Conservation (phyloP, 2,329 filamentous ascomycete species). For the Aspergillus tubingensis region DNA sequence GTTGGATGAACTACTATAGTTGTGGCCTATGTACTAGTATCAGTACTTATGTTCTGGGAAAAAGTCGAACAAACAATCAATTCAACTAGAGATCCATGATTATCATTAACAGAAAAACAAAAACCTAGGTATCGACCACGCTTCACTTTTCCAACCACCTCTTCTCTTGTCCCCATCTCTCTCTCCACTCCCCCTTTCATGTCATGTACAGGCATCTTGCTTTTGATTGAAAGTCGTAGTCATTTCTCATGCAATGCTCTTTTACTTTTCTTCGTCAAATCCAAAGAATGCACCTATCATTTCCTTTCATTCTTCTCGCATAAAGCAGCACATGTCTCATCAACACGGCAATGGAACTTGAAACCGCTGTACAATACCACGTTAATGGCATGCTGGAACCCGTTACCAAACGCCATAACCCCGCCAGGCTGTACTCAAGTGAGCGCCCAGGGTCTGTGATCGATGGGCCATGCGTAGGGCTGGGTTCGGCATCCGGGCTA, state of each 20-base stretch:
- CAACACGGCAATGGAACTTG: background rate
- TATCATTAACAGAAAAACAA: slow-evolving; percentile 21
- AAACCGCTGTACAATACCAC: background rate
- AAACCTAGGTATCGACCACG: slow-evolving; percentile 27
- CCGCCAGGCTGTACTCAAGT: background rate
- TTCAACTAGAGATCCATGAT: slow-evolving; percentile 17
- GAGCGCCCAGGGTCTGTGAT: background rate
- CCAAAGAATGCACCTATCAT: background rate
- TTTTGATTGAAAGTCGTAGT: slow-evolving; percentile 26
- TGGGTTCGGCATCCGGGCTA: background rate
- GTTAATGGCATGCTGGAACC: background rate
- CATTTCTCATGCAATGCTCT: slow-evolving; percentile 25
- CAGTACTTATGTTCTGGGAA: too few species aligned
- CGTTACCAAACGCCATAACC: background rate
- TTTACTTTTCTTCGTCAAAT: slow-evolving; percentile 1
- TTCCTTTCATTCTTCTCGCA: background rate
- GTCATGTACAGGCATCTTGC: slow-evolving; percentile 32
- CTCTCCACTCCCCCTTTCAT: slow-evolving; percentile 13
- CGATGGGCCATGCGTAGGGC: background rate
- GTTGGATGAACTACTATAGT: too few species aligned
- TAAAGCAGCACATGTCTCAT: background rate
- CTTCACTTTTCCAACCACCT: slow-evolving; percentile 8
- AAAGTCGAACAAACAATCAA: slow-evolving; percentile 3
- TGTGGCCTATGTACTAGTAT: too few species aligned
- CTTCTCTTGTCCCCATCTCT: background rate